phyloP scores from a whole-genome alignment of 176 grass and related monocot species.

The Musa itinerans region DNA sequence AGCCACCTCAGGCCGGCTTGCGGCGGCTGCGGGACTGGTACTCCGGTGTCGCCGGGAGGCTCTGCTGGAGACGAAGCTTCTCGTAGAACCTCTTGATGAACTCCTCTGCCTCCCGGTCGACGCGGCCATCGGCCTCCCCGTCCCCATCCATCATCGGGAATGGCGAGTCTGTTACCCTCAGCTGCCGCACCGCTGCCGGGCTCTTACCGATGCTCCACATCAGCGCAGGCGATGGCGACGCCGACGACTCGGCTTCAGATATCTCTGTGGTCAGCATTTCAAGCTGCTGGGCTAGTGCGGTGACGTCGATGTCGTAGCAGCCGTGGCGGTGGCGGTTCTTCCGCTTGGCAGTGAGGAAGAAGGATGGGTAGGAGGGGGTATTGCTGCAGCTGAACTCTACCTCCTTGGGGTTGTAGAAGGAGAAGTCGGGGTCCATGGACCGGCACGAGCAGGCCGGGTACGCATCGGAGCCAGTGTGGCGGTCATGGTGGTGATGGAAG shows the following conservation, averaged over 20 bases:
- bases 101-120: conserved; percentile 73
- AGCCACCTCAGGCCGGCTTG: not conserved
- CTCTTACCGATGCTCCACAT: not conserved
- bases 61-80: conserved; percentile 54
- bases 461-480: not conserved
- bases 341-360: conserved; percentile 18
- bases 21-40: not conserved
- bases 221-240: not conserved
- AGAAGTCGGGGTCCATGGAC: conserved; percentile 44
- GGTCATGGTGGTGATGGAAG: conserved; percentile 13
- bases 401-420: conserved; percentile 51
- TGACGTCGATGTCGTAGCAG: conserved; percentile 2
- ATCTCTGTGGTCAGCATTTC: conserved; percentile 41
- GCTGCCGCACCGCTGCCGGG: conserved; percentile 17
- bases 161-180: conserved; percentile 63
- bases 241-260: not conserved
- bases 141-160: conserved; percentile 32
- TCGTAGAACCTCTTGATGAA: conserved; percentile 80
- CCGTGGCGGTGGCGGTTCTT: conserved; percentile 6
- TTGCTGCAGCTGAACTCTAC: conserved; percentile 86
- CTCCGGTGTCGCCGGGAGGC: conserved; percentile 7
- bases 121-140: conserved; percentile 13
- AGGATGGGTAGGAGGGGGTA: conserved; percentile 43
- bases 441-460: conserved; percentile 33
- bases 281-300: conserved; percentile 36